Percentiles rank a stretch among this genome's conserved stretches.
phyloP scores from a whole-genome alignment of 148 eudicot genomes.

The Linanthus parryae region DNA sequence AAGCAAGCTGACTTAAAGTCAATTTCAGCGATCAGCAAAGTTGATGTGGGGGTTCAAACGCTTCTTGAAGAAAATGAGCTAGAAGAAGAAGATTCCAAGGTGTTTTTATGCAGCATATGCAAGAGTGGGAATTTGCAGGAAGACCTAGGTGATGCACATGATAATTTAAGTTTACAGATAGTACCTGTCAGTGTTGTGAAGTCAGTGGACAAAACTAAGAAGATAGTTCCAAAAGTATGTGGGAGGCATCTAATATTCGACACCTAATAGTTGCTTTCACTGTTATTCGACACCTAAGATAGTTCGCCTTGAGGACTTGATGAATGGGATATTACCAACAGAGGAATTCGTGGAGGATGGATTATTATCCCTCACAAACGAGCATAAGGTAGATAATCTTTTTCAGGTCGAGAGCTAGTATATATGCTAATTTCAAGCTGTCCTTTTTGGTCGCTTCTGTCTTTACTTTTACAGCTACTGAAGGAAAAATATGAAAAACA shows the following conservation, averaged over 20 bases:
- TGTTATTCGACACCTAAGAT: no score
- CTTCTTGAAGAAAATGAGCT: constrained; percentile 26
- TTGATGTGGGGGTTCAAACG: constrained; percentile 87
- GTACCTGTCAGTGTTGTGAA: constrained; percentile 53
- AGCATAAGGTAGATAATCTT: constrained; percentile 54
- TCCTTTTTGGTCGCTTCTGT: background rate
- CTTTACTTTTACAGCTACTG: constrained; percentile 43
- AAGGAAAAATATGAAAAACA: constrained; percentile 86
- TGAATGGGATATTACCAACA: constrained; percentile 87
- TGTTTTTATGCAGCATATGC: constrained; percentile 55
- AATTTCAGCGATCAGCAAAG: constrained; percentile 44
- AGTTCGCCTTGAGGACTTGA: constrained; percentile 80
- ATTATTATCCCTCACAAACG: constrained; percentile 55
- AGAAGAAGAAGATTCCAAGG: constrained; percentile 24
- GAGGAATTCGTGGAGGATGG: constrained; percentile 88
- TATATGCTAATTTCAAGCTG: background rate
- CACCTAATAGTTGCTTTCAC: no score
- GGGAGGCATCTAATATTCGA: no score
- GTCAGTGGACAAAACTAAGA: constrained; percentile 45
- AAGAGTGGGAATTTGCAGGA: constrained; percentile 32
- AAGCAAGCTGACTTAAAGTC: constrained; percentile 55
- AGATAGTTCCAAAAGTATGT: constrained; percentile 81
- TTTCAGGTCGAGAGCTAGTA: background rate
- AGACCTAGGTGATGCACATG: constrained; percentile 33
- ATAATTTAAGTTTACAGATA: constrained; percentile 55